phyloP scores from a whole-genome alignment of 2,329 filamentous ascomycete genomes.

The Hymenoscyphus fructigenus region DNA sequence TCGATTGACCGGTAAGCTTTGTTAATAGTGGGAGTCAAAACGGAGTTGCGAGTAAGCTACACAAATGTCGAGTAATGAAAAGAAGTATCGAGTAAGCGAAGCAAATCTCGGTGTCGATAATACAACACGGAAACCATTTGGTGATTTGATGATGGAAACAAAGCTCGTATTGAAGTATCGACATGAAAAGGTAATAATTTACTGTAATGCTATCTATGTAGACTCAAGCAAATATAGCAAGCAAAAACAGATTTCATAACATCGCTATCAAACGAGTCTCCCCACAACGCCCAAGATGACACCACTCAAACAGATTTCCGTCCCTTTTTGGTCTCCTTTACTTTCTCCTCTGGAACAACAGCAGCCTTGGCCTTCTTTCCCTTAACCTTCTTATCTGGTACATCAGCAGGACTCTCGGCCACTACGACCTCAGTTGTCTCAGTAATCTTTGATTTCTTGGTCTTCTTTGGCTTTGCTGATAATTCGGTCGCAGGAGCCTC shows the following conservation, averaged over 20 bases:
- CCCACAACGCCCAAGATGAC: not conserved
- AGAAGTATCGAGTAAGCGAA: too few relatives aligned
- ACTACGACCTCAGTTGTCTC: conserved; percentile 13
- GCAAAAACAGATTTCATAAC: not conserved
- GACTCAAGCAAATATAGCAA: not conserved
- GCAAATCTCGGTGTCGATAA: not conserved
- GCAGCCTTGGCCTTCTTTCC: conserved; percentile 32
- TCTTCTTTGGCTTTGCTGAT: conserved; percentile 39
- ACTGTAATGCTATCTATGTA: not conserved
- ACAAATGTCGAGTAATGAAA: too few relatives aligned
- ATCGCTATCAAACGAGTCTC: not conserved
- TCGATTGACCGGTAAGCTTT: too few relatives aligned
- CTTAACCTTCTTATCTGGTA: conserved; percentile 5
- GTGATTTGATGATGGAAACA: not conserved
- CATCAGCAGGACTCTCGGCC: conserved; percentile 14
- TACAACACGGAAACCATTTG: not conserved
- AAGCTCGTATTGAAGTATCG: not conserved
- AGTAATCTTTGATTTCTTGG: conserved; percentile 2
- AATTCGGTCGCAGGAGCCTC: conserved; percentile 9
- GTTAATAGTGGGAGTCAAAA: too few relatives aligned
- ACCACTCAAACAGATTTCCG: conserved; percentile 35
- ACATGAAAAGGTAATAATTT: not conserved
- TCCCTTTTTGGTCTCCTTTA: conserved; percentile 28
- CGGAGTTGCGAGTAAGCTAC: too few relatives aligned
- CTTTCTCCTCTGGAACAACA: conserved; percentile 35